Conservation (phyloP, 495 filamentous ascomycete species). For the Trichoderma orchidacearum region DNA sequence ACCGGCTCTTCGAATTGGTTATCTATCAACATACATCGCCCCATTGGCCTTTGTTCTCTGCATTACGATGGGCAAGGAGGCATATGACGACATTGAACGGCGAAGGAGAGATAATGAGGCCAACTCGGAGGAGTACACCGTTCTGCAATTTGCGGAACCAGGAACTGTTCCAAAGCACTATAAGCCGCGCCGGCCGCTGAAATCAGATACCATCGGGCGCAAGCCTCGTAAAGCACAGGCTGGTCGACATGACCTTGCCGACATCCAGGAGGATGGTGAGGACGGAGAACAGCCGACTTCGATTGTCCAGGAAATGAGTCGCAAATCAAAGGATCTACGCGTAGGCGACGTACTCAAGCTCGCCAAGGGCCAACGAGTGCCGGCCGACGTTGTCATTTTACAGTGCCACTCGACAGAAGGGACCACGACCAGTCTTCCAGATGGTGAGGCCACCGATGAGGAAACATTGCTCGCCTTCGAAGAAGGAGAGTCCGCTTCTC, state of each 20-base stretch:
- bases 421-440: constrained; percentile 11
- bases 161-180: constrained; percentile 10
- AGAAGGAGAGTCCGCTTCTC: constrained; percentile 12
- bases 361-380: constrained; percentile 78
- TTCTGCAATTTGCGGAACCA: constrained; percentile 51
- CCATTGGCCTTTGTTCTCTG: constrained; percentile 83
- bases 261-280: constrained; percentile 36
- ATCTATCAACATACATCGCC: constrained; percentile 86
- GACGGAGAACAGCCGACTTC: constrained; percentile 27
- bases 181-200: constrained; percentile 20
- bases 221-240: constrained; percentile 13
- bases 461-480: constrained; percentile 26
- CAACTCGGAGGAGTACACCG: constrained; percentile 81
- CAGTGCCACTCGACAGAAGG: constrained; percentile 63
- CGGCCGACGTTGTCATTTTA: constrained; percentile 87
- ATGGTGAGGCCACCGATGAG: constrained; percentile 11
- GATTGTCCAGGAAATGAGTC: constrained; percentile 47
- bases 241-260: constrained; percentile 28
- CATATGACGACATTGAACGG: constrained; percentile 81
- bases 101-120: constrained; percentile 81
- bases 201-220: constrained; percentile 16
- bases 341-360: constrained; percentile 92
- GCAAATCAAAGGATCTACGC: constrained; percentile 77
- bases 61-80: constrained; percentile 92
- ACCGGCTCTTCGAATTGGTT: constrained; percentile 78